Percentiles rank a stretch among this genome's conserved stretches.
These are phyloP conservation scores for Sanghuangporus sanghuang DNA, from an alignment of 1,284 basidiomycete genomes.

Conservation along the genomic window DNA sequence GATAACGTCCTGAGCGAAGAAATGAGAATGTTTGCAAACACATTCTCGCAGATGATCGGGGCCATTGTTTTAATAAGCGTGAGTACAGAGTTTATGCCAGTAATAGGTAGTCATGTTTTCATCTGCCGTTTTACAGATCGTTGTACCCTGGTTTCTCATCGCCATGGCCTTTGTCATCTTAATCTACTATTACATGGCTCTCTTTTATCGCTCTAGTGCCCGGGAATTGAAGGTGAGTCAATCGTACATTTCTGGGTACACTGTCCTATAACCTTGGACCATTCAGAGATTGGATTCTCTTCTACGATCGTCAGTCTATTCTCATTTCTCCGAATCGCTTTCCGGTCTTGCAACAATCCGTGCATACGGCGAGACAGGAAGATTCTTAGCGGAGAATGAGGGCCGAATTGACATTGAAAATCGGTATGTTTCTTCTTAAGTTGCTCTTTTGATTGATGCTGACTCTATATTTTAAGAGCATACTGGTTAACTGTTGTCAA, in stretches of 20 bases:
- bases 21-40: conserved; percentile 70
- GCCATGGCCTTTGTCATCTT: conserved; percentile 57
- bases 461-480: conserved; percentile 29
- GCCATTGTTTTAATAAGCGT: conserved; percentile 24
- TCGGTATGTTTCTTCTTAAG: conserved; percentile 33
- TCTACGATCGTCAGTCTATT: conserved; percentile 65
- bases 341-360: conserved; percentile 82
- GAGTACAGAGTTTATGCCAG: not conserved
- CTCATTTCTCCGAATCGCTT: conserved; percentile 87
- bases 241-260: not conserved
- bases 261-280: not conserved
- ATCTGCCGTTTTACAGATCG: conserved; percentile 38
- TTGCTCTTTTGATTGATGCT: not conserved
- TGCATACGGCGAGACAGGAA: conserved; percentile 69
- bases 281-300: conserved; percentile 41
- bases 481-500: conserved; percentile 19
- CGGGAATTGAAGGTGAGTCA: conserved; percentile 75
- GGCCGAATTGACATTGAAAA: conserved; percentile 85
- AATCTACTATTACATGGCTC: conserved; percentile 60
- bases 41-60: conserved; percentile 30
- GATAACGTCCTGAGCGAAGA: conserved; percentile 78
- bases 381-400: conserved; percentile 75
- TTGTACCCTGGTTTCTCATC: conserved; percentile 83
- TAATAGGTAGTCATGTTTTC: not conserved
- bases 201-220: conserved; percentile 85